A percentile compares a stretch with the other conserved stretches of the same genome.
phyloP scores from a whole-genome alignment of 306 rosid species.

The Medicago truncatula region DNA sequence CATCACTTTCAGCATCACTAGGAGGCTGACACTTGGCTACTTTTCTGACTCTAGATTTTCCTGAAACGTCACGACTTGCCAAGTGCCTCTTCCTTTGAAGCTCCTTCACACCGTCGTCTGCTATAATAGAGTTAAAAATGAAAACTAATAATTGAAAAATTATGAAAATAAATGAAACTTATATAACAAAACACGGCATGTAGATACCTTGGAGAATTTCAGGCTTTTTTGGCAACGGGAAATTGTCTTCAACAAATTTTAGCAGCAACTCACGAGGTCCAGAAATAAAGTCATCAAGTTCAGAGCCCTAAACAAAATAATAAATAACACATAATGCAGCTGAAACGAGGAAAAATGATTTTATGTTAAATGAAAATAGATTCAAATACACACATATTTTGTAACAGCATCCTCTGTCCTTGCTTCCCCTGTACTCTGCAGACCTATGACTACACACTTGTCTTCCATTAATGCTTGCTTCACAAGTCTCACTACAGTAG shows the following conservation, averaged over 20 bases:
- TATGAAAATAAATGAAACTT: constrained; percentile 41
- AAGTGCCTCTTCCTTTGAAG: constrained; percentile 94
- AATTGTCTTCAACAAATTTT: constrained; percentile 91
- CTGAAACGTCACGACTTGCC: constrained; percentile 80
- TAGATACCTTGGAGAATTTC: constrained; percentile 72
- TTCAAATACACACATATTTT: constrained; percentile 75
- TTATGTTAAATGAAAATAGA: constrained; percentile 39
- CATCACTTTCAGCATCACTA: constrained; percentile 72
- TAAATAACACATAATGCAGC: constrained; percentile 1
- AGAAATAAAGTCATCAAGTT: constrained; percentile 94
- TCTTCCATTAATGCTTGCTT: constrained; percentile 76
- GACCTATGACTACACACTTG: constrained; percentile 94
- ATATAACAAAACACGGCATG: constrained; percentile 20
- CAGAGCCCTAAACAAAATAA: constrained; percentile 67
- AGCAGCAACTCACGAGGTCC: constrained; percentile 95
- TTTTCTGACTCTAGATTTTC: constrained; percentile 88
- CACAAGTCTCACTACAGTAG: constrained; percentile 84
- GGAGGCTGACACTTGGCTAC: constrained; percentile 76
- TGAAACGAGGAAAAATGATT: constrained; percentile 17
- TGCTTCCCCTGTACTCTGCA: constrained; percentile 99
- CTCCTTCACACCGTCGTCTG: constrained; percentile 89
- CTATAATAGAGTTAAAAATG: constrained; percentile 48
- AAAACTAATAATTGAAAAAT: constrained; percentile 25
- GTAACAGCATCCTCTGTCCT: constrained; percentile 95
- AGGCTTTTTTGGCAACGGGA: constrained; percentile 94